Evolutionary conservation across 352 stramenopile genomes (phyloP).

Genomic region (Pseudoperonospora humuli): DNA sequence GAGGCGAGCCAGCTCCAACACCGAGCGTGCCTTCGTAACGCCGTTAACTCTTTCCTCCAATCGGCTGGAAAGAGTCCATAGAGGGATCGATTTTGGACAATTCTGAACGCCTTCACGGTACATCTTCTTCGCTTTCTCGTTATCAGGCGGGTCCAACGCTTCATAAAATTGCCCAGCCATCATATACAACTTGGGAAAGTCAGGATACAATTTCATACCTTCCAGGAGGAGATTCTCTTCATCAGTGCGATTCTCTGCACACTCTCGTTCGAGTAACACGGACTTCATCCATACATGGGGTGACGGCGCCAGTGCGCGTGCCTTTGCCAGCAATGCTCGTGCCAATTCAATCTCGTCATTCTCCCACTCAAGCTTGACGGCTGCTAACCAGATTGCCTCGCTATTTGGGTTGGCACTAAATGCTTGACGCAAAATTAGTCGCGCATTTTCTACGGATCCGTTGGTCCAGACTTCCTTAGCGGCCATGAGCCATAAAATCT

Average conservation of each 20-base stretch:
- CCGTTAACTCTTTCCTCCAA: constrained; percentile 90
- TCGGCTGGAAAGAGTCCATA: constrained; percentile 92
- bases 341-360: constrained; percentile 94
- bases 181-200: constrained; percentile 96
- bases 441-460: constrained; percentile 89
- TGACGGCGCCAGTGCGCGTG: constrained; percentile 77
- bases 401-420: constrained; percentile 96
- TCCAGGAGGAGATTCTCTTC: constrained; percentile 88
- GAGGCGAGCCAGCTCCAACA: constrained; percentile 93
- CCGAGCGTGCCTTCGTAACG: constrained; percentile 93
- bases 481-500: constrained; percentile 97
- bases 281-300: constrained; percentile 97
- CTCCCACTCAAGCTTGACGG: constrained; percentile 98
- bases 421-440: constrained; percentile 92
- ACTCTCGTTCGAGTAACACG: constrained; percentile 93
- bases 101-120: constrained; percentile 89
- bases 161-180: constrained; percentile 95
- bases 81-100: constrained; percentile 87
- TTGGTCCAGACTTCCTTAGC: constrained; percentile 97
- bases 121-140: constrained; percentile 83
- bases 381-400: constrained; percentile 93
- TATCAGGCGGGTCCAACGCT: constrained; percentile 35
- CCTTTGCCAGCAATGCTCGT: constrained; percentile 68
- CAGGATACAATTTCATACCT: constrained; percentile 85
- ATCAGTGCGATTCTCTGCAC: constrained; percentile 32